Conservation (phyloP, 2,329 filamentous ascomycete species). For the Dothiorella sarmentorum region DNA sequence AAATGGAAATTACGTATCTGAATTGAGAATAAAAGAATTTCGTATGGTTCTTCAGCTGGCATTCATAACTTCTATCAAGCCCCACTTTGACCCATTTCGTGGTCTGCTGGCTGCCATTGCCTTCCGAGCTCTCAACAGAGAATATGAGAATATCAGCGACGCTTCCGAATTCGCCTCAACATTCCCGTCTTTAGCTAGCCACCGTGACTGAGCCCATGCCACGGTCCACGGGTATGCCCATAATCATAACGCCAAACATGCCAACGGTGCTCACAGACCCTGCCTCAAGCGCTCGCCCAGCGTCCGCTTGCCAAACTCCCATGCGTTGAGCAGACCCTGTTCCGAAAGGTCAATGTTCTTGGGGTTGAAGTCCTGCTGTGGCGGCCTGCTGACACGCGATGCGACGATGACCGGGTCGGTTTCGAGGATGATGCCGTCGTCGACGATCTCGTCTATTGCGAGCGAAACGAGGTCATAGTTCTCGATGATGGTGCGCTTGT, state of each 20-base stretch:
- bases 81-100: background rate
- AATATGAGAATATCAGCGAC: background rate
- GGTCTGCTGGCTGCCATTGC: background rate
- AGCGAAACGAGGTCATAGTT: conserved; percentile 97
- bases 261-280: conserved; percentile 6
- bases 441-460: conserved; percentile 76
- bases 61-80: background rate
- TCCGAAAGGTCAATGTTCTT: conserved; percentile 94
- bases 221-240: background rate
- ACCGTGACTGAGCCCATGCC: conserved; percentile 1
- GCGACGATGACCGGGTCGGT: conserved; percentile 94
- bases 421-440: conserved; percentile 83
- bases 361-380: conserved; percentile 80
- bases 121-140: background rate
- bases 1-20: too few species aligned
- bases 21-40: too few species aligned
- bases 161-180: background rate
- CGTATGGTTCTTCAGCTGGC: background rate
- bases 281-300: conserved; percentile 15
- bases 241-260: conserved; percentile 15
- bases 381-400: conserved; percentile 86
- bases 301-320: conserved; percentile 66
- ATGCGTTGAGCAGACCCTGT: conserved; percentile 89
- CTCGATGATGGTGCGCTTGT: conserved; percentile 96
- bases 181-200: background rate